These are phyloP conservation scores for Leonotis leonurus DNA, from an alignment of 257 asterid genomes.

Conservation along the genomic window DNA sequence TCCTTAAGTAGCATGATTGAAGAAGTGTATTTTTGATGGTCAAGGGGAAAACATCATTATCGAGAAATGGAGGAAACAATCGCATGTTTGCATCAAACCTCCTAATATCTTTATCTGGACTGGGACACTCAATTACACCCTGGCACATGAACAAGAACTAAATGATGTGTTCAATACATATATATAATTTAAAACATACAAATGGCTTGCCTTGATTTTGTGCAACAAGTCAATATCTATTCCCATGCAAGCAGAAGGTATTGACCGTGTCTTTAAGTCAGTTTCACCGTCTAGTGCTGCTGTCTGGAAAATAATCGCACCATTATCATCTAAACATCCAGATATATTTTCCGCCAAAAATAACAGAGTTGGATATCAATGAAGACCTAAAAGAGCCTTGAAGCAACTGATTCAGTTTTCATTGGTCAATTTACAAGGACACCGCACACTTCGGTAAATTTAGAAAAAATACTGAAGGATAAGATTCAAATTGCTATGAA, in stretches of 20 bases:
- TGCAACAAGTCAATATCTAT: constrained; percentile 85
- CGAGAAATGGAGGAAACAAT: constrained; percentile 93
- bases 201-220: constrained; percentile 68
- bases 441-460: neutral
- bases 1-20: constrained; percentile 94
- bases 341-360: neutral
- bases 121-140: constrained; percentile 97
- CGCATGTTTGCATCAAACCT: constrained; percentile 96
- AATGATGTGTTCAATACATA: constrained; percentile 9
- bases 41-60: constrained; percentile 88
- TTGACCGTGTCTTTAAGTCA: constrained; percentile 85
- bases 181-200: constrained; percentile 3
- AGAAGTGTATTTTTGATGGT: constrained; percentile 85
- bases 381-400: neutral
- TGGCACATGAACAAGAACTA: constrained; percentile 28
- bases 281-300: constrained; percentile 98
- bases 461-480: neutral
- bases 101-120: constrained; percentile 90
- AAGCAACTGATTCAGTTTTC: neutral
- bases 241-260: constrained; percentile 95
- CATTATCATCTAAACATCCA: constrained; percentile 7
- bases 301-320: constrained; percentile 45
- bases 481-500: neutral
- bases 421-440: neutral
- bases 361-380: constrained; percentile 1